phyloP scores from a whole-genome alignment of 495 filamentous ascomycete species.

The Venustampulla echinocandica region DNA sequence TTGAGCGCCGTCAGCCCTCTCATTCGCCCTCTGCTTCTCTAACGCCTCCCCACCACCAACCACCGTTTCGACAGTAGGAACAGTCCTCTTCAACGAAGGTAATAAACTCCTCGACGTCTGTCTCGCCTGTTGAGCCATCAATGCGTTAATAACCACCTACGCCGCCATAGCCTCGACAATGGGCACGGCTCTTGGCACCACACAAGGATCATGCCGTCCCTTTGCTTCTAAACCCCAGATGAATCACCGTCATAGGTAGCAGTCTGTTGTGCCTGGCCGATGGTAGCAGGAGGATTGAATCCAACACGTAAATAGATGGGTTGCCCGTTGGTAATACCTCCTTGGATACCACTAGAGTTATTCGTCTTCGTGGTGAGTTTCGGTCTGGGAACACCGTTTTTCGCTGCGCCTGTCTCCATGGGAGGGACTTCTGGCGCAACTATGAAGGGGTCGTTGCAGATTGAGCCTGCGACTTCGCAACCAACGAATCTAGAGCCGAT shows the following conservation, averaged over 20 bases:
- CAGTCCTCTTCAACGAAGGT: constrained; percentile 36
- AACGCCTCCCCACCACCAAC: constrained; percentile 11
- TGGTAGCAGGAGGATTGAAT: constrained; percentile 95
- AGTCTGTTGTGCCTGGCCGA: constrained; percentile 84
- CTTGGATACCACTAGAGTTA: constrained; percentile 94
- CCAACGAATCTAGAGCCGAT: constrained; percentile 91
- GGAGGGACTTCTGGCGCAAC: constrained; percentile 30
- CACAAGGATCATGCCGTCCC: constrained; percentile 92
- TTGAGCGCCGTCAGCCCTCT: no score
- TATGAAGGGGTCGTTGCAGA: constrained; percentile 90
- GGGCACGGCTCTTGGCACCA: constrained; percentile 86
- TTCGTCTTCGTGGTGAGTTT: constrained; percentile 85
- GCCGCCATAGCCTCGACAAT: constrained; percentile 97
- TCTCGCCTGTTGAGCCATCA: constrained; percentile 76
- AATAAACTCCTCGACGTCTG: constrained; percentile 44
- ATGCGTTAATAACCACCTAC: constrained; percentile 83
- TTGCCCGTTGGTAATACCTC: constrained; percentile 91
- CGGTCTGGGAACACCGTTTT: constrained; percentile 32
- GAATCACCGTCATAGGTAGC: constrained; percentile 63
- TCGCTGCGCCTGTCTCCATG: constrained; percentile 28
- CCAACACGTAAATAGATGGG: constrained; percentile 91
- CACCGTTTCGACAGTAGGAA: constrained; percentile 6
- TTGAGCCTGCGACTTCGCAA: constrained; percentile 77
- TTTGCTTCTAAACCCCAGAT: constrained; percentile 84
- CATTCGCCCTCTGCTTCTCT: no score